Base-by-base conservation (phyloP, 106 monocot genomes). In the Platanthera zijinensis region DNA sequence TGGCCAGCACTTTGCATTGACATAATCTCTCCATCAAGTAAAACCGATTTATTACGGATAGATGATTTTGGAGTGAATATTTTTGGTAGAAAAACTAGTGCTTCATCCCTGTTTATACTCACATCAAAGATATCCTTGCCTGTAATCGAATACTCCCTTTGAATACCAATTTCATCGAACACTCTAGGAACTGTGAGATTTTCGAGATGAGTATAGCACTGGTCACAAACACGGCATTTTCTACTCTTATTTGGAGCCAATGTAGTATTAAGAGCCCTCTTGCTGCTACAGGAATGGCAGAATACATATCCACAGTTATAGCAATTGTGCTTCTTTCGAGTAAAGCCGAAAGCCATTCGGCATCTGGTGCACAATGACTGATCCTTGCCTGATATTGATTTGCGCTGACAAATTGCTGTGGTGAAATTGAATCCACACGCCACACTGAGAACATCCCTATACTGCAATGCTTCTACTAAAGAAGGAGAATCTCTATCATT, bases 241-340 rank as follows among this genome's bases (percentile, higher is more conserved):
- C 81, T 90, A 73, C 8, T 75, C 69, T 76, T 83, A 39, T 84
- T 79, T 50, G 86, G 88, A 59, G 88, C 90, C 32, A 95, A 78
- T 51, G 89, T 79, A 18, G 90, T 90, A 75, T 83, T 88, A 22
- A 50, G 28, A 50, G 79, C 74, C 73, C 87, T 96, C 6, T 84
- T 90, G 52, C 84, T 83, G 21, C 88, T 93, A 69, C 96, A 96
- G 8, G 90, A 85, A 85, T 87, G 83, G 74, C 96, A 96, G 70
- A 88, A 89, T 22, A 80, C 72, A 57, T 46, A 82, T 10, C 89
- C 84, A 80, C 96, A 96, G 62, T 89, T 85, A 64, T 90, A 96
- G 82, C 96, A 96, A 57, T 87, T 84, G 74, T 96, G 96, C 39
- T 81, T 90, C 83, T 89, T 96, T 51, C 85, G 82, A 11, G 90